phyloP scores from a whole-genome alignment of 345 rosid species.

The Mercurialis annua region DNA sequence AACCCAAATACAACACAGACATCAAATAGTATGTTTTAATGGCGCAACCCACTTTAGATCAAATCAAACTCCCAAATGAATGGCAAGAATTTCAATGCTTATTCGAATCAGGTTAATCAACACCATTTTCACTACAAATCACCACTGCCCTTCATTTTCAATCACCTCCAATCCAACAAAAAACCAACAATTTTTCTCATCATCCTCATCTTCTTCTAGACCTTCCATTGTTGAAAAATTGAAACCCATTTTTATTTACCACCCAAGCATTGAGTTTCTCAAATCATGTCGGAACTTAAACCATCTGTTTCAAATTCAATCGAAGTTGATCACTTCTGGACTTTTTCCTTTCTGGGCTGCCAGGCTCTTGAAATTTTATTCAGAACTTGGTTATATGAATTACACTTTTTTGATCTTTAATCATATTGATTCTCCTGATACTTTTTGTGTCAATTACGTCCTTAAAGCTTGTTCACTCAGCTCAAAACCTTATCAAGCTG shows the following conservation, averaged over 20 bases:
- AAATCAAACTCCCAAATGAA: constrained; percentile 40
- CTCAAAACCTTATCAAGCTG: constrained; percentile 35
- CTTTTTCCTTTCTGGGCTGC: constrained; percentile 48
- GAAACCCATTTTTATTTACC: constrained; percentile 20
- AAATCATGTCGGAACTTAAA: constrained; percentile 24
- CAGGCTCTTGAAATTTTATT: constrained; percentile 42
- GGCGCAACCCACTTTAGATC: constrained; percentile 19
- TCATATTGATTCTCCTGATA: constrained; percentile 35
- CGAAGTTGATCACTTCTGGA: constrained; percentile 51
- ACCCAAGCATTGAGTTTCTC: constrained; percentile 32
- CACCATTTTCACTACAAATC: constrained; percentile 2
- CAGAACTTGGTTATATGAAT: constrained; percentile 41
- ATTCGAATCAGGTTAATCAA: constrained; percentile 37
- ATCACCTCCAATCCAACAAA: constrained; percentile 12
- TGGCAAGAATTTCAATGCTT: constrained; percentile 58
- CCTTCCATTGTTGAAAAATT: constrained; percentile 9
- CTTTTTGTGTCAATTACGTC: constrained; percentile 41
- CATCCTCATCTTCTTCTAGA: constrained; percentile 16
- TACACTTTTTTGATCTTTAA: constrained; percentile 42
- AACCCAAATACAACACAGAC: background rate
- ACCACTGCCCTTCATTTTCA: background rate
- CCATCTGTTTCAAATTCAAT: constrained; percentile 56
- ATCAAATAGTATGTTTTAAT: constrained; percentile 14
- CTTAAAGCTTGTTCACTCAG: constrained; percentile 46
- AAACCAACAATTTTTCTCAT: constrained; percentile 5